Evolutionary conservation across 352 stramenopile genomes (phyloP).

Genomic region (Phytopythium montanum): DNA sequence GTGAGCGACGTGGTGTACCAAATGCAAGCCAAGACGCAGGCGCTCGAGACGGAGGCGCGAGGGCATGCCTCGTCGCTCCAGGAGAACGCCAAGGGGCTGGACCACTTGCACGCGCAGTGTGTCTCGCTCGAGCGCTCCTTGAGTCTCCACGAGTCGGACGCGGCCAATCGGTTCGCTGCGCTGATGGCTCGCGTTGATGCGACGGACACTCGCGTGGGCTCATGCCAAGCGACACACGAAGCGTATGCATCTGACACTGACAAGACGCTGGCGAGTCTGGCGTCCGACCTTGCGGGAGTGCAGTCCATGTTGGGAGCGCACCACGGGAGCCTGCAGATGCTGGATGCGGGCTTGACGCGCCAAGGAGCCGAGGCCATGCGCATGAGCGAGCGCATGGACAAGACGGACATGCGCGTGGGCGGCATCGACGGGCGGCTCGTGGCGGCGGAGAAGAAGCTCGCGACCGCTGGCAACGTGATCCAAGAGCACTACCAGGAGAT

Average conservation of each 20-base stretch:
- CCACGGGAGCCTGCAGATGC: conserved; percentile 20
- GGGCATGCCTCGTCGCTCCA: conserved; percentile 14
- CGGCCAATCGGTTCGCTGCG: conserved; percentile 21
- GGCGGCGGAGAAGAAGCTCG: conserved; percentile 41
- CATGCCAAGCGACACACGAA: conserved; percentile 18
- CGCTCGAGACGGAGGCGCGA: conserved; percentile 17
- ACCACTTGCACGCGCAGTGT: conserved; percentile 25
- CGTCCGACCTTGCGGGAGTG: conserved; percentile 22
- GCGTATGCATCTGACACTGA: conserved; percentile 25
- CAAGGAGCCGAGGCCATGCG: conserved; percentile 34
- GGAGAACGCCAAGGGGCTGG: conserved; percentile 27
- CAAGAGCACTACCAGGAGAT: conserved; percentile 47
- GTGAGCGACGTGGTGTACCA: conserved; percentile 23
- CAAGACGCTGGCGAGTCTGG: conserved; percentile 25
- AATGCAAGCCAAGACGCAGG: conserved; percentile 17
- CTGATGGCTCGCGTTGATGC: conserved; percentile 17
- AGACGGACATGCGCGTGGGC: conserved; percentile 28
- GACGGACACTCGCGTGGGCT: conserved; percentile 7
- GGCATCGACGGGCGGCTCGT: conserved; percentile 37
- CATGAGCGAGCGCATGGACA: conserved; percentile 22
- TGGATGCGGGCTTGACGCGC: conserved; percentile 20
- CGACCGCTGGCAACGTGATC: conserved; percentile 21
- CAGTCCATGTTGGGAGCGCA: conserved; percentile 28
- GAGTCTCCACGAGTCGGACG: conserved; percentile 19
- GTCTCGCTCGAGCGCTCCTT: conserved; percentile 20